phyloP scores from a whole-genome alignment of 2,329 filamentous ascomycete species.

The Colletotrichum orchidophilum region DNA sequence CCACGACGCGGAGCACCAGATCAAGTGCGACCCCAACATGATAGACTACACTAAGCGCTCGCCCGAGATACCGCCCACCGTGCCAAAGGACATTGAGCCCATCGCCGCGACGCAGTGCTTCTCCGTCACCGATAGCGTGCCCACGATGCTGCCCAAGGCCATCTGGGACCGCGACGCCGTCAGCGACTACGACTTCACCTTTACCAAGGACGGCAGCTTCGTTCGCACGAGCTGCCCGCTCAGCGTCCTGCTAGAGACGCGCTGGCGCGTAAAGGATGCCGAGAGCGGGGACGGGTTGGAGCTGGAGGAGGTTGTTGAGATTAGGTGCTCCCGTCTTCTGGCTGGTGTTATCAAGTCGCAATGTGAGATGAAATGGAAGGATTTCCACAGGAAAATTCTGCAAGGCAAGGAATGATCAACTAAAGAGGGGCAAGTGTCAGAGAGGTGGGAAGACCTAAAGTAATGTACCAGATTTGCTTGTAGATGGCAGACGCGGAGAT shows the following conservation, averaged over 20 bases:
- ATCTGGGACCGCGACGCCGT: conserved; percentile 64
- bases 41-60: conserved; percentile 45
- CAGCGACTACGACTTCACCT: conserved; percentile 63
- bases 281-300: conserved; percentile 44
- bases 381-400: conserved; percentile 60
- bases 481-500: neutral
- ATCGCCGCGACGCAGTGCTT: conserved; percentile 49
- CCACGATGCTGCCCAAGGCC: conserved; percentile 62
- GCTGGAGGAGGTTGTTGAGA: conserved; percentile 59
- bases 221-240: conserved; percentile 61
- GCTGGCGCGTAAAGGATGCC: conserved; percentile 52
- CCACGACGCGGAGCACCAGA: conserved; percentile 61
- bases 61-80: conserved; percentile 40
- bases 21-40: conserved; percentile 63
- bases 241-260: conserved; percentile 62
- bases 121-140: conserved; percentile 59
- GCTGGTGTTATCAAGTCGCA: conserved; percentile 59
- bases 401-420: conserved; percentile 16
- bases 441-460: neutral
- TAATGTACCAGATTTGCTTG: neutral
- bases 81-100: conserved; percentile 41
- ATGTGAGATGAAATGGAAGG: conserved; percentile 60
- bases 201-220: conserved; percentile 59
- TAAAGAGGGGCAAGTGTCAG: neutral
- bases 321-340: conserved; percentile 60